Base-by-base conservation (phyloP, 2,329 filamentous ascomycete species). In the Fusarium pininemorale region DNA sequence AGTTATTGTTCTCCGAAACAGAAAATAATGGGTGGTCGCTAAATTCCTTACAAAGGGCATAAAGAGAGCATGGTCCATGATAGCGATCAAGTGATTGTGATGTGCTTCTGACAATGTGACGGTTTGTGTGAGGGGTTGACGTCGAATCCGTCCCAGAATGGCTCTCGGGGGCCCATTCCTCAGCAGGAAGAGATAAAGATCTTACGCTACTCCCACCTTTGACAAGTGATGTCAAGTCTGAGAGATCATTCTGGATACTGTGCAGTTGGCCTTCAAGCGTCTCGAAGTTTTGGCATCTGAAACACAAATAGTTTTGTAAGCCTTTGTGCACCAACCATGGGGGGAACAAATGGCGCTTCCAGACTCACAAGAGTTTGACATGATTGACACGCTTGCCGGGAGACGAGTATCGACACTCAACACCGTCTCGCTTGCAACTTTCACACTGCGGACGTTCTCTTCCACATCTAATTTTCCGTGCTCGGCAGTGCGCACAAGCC, bases 321-420 rank as follows among this genome's bases (percentile, higher is more conserved):
- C 60, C 35, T 62, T 69, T 68, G 72, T 71, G 32, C 58, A 62
- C 56, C 59, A 39, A 28, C n/a, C 1, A 16, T 28, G 8, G 32
- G 42, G 28, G 24, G 35, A 42, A 39, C 28, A 55, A 57, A 54
- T 55, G 58, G 47, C 63, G 56, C n/a, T 15, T 26, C 24, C 14
- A 15, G 16, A 79, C 77, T 79, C 60, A 79, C 77, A 79, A 42
- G 22, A 79, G 77, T 39, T 79, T 79, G 59, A 79, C 77, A 42
- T 79, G 77, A 45, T 79, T 79, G 63, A 79, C 76, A 13, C 77
- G 77, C 56, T 79, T 79, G 14, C 77, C 77, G 12, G 77, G 77
- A 9, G 77, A 79, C 35, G 77, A 79, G 65, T 79, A 79, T 63
- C 77, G 69, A 57, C 77, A 79, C 14, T 79, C 77, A n/a, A 78